phyloP scores from a whole-genome alignment of 2,329 filamentous ascomycete genomes.

The Plenodomus tracheiphilus region DNA sequence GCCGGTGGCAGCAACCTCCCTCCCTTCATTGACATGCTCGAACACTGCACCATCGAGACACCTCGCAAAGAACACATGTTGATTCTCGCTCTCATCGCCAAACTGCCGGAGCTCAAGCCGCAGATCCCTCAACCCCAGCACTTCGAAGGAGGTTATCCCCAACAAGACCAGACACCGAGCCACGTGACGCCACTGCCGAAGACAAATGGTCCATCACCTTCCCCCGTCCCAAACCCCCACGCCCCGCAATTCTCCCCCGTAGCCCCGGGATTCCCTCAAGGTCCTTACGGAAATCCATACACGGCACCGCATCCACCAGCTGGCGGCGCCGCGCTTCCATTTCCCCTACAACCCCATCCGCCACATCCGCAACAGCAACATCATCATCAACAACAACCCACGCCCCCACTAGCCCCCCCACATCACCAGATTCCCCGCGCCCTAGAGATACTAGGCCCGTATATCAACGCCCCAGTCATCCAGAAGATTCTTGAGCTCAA shows the following conservation, averaged over 20 bases:
- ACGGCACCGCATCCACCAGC: constrained; percentile 11
- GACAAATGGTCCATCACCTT: constrained; percentile 31
- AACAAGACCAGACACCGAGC: constrained; percentile 8
- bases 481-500: constrained; percentile 40
- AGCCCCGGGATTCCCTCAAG: constrained; percentile 25
- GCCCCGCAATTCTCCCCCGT: constrained; percentile 42
- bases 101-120: constrained; percentile 39
- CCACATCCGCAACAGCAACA: neutral
- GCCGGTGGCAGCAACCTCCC: constrained; percentile 70
- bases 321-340: neutral
- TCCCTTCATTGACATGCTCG: constrained; percentile 86
- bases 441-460: constrained; percentile 48
- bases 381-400: constrained; percentile 15
- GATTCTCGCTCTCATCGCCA: constrained; percentile 81
- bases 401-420: constrained; percentile 14
- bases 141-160: constrained; percentile 27
- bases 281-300: constrained; percentile 28
- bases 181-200: constrained; percentile 22
- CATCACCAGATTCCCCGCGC: constrained; percentile 43
- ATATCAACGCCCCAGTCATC: constrained; percentile 49
- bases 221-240: constrained; percentile 36
- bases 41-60: constrained; percentile 77
- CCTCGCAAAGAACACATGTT: constrained; percentile 75
- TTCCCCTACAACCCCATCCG: neutral
- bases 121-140: constrained; percentile 30